A percentile compares a stretch with the other conserved stretches of the same genome.
Conservation (phyloP, 176 grass and related monocot species). For the Stipa capillata region DNA sequence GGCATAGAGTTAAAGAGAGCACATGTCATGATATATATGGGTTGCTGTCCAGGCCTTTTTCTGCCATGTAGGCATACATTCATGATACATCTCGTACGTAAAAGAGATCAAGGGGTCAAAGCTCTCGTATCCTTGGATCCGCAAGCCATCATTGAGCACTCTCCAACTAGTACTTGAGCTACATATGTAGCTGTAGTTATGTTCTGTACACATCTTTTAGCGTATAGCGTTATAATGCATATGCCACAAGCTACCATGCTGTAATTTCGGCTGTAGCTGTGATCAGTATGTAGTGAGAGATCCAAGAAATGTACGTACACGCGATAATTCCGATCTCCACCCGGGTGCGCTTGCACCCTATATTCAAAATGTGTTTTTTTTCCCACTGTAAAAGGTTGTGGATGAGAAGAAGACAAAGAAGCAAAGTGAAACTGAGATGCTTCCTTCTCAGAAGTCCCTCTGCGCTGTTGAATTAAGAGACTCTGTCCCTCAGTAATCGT, state of each 20-base stretch:
- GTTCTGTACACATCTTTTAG: background rate
- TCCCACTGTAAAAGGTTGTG: too few species aligned
- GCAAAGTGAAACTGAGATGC: too few species aligned
- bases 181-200: conserved; percentile 8
- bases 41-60: background rate
- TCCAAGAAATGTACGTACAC: too few species aligned
- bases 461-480: too few species aligned
- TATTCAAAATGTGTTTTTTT: too few species aligned
- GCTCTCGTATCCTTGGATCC: conserved; percentile 47
- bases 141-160: conserved; percentile 18
- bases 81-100: conserved; percentile 15
- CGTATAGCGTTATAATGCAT: background rate
- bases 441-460: too few species aligned
- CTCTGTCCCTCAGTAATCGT: too few species aligned
- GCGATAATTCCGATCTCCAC: too few species aligned
- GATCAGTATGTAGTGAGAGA: background rate
- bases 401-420: too few species aligned
- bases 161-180: conserved; percentile 6
- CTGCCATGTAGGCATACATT: background rate
- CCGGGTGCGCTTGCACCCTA: too few species aligned
- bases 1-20: background rate
- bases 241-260: too few species aligned
- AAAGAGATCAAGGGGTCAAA: conserved; percentile 20
- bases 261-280: background rate
- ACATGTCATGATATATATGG: conserved; percentile 2